Percentiles rank a stretch among this genome's conserved stretches.
These are phyloP conservation scores for Stylonectria norvegica DNA, from an alignment of 2,329 filamentous ascomycete genomes.

Conservation along the genomic window DNA sequence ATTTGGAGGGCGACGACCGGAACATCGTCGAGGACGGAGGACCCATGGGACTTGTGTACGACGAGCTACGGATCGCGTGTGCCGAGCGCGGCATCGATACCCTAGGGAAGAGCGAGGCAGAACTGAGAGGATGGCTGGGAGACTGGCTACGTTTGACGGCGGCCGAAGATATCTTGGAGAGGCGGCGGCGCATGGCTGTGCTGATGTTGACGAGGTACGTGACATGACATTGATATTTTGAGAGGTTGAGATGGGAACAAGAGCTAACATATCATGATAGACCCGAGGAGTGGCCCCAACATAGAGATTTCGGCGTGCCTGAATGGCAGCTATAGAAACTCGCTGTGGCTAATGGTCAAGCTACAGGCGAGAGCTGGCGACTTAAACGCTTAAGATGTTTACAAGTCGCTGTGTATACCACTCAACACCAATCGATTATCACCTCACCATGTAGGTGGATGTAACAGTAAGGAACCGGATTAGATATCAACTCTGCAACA, in stretches of 20 bases:
- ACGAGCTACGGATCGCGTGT: constrained; percentile 68
- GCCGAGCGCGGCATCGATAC: constrained; percentile 64
- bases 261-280: constrained; percentile 20
- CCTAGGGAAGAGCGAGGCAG: constrained; percentile 53
- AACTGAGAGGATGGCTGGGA: constrained; percentile 46
- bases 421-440: too few relatives aligned
- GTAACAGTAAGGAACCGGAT: too few relatives aligned
- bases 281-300: constrained; percentile 39
- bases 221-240: not conserved
- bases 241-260: not conserved
- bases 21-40: constrained; percentile 65
- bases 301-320: constrained; percentile 40
- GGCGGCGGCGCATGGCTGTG: constrained; percentile 37
- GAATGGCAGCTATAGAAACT: constrained; percentile 37
- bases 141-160: constrained; percentile 48
- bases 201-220: constrained; percentile 42
- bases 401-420: too few relatives aligned
- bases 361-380: too few relatives aligned
- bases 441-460: too few relatives aligned
- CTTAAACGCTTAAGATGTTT: too few relatives aligned
- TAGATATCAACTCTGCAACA: too few relatives aligned
- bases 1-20: constrained; percentile 67
- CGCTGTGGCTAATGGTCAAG: too few relatives aligned
- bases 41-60: constrained; percentile 48
- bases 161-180: constrained; percentile 35